phyloP scores from a whole-genome alignment of 306 rosid genomes.

The Medicago truncatula region MtrunA17r5.0-ANR NC_053049.1:44289501-44290000 shows the following conservation, averaged over 20 bases:
- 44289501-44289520: slow-evolving; percentile 62
- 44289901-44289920: slow-evolving; percentile 63
- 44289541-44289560: slow-evolving; percentile 71
- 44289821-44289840: slow-evolving; percentile 69
- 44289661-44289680: slow-evolving; percentile 67
- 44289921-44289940: slow-evolving; percentile 48
- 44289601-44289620: slow-evolving; percentile 66
- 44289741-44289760: slow-evolving; percentile 63
- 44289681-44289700: slow-evolving; percentile 75
- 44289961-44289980: not conserved
- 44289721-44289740: slow-evolving; percentile 72
- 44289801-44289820: slow-evolving; percentile 63
- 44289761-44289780: slow-evolving; percentile 64
- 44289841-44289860: slow-evolving; percentile 68
- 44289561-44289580: slow-evolving; percentile 54
- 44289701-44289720: slow-evolving; percentile 80
- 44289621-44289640: slow-evolving; percentile 70
- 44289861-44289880: slow-evolving; percentile 64
- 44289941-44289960: slow-evolving; percentile 15
- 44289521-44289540: slow-evolving; percentile 60
- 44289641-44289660: slow-evolving; percentile 70
- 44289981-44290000: not conserved
- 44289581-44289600: slow-evolving; percentile 62
- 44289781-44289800: slow-evolving; percentile 66
- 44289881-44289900: slow-evolving; percentile 62